Conservation (phyloP, 441 rosid species). For the Bruguiera hainesii region DNA sequence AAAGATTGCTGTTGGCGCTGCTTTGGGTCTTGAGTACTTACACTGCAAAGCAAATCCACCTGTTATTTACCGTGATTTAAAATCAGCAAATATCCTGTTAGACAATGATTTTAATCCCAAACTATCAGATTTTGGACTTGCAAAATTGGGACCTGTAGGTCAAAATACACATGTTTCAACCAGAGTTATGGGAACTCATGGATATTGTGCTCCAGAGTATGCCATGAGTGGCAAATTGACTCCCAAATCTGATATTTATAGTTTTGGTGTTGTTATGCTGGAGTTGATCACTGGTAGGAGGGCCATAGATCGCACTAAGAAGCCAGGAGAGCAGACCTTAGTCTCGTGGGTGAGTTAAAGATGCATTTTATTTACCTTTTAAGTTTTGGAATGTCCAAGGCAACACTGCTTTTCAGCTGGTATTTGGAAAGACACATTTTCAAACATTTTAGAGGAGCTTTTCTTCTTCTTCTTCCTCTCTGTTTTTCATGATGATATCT, state of each 20-base stretch:
- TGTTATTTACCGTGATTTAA: slow-evolving; percentile 91
- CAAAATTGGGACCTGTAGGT: slow-evolving; percentile 92
- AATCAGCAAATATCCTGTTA: slow-evolving; percentile 91
- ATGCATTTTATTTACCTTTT: neutral
- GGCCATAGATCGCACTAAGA: slow-evolving; percentile 71
- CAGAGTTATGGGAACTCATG: slow-evolving; percentile 95
- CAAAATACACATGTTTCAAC: slow-evolving; percentile 96
- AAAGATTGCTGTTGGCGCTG: slow-evolving; percentile 98
- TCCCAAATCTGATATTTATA: slow-evolving; percentile 86
- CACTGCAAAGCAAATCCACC: slow-evolving; percentile 96
- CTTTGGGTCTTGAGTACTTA: slow-evolving; percentile 80
- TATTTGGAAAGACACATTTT: too few relatives aligned
- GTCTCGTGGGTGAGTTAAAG: slow-evolving; percentile 74
- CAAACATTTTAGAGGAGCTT: too few relatives aligned
- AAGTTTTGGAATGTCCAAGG: neutral
- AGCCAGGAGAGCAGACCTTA: slow-evolving; percentile 88
- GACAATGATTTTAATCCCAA: slow-evolving; percentile 81
- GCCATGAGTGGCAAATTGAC: slow-evolving; percentile 99
- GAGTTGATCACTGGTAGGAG: slow-evolving; percentile 90
- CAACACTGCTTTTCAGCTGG: too few relatives aligned
- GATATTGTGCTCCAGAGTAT: slow-evolving; percentile 96
- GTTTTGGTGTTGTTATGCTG: slow-evolving; percentile 87
- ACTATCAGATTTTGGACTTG: slow-evolving; percentile 95
- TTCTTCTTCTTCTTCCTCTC: too few relatives aligned
- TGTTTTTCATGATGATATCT: too few relatives aligned